Evolutionary conservation across 1,284 basidiomycete species (phyloP).

Genomic region (Filobasidium uniguttulatum): DNA sequence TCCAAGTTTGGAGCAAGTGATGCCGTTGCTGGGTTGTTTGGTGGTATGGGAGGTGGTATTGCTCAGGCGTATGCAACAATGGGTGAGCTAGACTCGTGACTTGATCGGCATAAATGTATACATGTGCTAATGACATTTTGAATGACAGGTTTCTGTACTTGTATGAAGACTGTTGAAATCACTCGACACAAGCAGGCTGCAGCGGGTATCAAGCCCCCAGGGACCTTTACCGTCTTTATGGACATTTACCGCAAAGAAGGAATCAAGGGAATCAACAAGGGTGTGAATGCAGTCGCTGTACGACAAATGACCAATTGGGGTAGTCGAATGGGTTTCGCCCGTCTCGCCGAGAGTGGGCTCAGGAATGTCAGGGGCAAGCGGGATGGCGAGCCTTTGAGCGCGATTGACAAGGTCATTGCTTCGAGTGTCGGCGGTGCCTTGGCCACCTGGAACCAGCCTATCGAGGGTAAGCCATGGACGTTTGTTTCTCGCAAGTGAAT

Average conservation of each 20-base stretch:
- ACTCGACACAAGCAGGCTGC: conserved; percentile 91
- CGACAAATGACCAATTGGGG: conserved; percentile 99
- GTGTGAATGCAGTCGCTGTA: conserved; percentile 95
- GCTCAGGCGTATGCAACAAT: conserved; percentile 98
- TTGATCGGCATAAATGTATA: too few species aligned
- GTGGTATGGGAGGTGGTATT: conserved; percentile 95
- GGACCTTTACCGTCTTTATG: conserved; percentile 84
- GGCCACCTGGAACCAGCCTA: conserved; percentile 99
- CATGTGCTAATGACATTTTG: not conserved
- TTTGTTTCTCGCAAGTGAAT: not conserved
- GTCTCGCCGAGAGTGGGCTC: conserved; percentile 73
- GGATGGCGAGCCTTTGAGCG: conserved; percentile 52
- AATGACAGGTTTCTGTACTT: conserved; percentile 76
- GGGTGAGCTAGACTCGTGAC: conserved; percentile 62
- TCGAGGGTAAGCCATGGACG: conserved; percentile 53
- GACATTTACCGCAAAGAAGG: conserved; percentile 92
- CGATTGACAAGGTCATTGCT: conserved; percentile 74
- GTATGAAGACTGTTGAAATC: conserved; percentile 97
- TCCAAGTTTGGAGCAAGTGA: conserved; percentile 58
- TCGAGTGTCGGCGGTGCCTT: conserved; percentile 87
- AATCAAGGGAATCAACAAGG: conserved; percentile 95
- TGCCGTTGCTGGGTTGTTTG: conserved; percentile 72
- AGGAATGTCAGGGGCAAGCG: conserved; percentile 60
- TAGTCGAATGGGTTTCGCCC: conserved; percentile 92
- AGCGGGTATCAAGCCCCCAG: conserved; percentile 76